Evolutionary conservation across 1,139 yeast species (phyloP).

Genomic region (Magnusiomyces suaveolens): DNA sequence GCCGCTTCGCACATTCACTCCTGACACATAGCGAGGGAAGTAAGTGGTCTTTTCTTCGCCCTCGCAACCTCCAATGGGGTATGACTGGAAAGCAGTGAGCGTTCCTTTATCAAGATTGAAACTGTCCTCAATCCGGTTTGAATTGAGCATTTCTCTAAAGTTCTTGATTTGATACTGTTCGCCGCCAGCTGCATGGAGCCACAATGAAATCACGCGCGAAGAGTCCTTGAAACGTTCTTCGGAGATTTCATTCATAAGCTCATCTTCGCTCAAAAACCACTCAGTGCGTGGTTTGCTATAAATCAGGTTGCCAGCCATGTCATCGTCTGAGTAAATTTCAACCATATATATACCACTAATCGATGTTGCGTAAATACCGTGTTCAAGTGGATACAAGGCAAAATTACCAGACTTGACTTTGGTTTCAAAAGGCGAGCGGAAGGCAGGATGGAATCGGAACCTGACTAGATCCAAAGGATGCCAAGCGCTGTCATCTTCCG

Average conservation of each 20-base stretch:
- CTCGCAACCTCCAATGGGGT: conserved; percentile 22
- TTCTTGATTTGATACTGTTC: background rate
- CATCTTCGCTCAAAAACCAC: background rate
- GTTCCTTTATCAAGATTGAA: conserved; percentile 13
- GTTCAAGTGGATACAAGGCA: background rate
- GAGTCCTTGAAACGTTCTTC: background rate
- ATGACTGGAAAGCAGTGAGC: no score
- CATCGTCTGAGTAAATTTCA: conserved; percentile 54
- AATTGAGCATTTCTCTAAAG: conserved; percentile 14
- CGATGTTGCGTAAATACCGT: conserved; percentile 39
- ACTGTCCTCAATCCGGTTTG: conserved; percentile 15
- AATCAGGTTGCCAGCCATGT: conserved; percentile 45
- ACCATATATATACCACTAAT: conserved; percentile 61
- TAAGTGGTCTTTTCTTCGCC: conserved; percentile 19
- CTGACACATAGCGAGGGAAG: conserved; percentile 31
- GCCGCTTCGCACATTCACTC: conserved; percentile 45
- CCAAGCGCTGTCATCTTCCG: background rate
- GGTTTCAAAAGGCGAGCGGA: background rate
- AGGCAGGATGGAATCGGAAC: background rate
- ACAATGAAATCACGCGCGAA: background rate
- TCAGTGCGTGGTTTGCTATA: background rate
- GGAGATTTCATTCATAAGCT: background rate
- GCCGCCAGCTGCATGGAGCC: background rate
- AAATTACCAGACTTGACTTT: background rate
- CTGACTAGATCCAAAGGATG: background rate